A percentile compares a stretch with the other conserved stretches of the same genome.
Conservation (phyloP, 2,329 filamentous ascomycete species). For the Emergomyces orientalis region DNA sequence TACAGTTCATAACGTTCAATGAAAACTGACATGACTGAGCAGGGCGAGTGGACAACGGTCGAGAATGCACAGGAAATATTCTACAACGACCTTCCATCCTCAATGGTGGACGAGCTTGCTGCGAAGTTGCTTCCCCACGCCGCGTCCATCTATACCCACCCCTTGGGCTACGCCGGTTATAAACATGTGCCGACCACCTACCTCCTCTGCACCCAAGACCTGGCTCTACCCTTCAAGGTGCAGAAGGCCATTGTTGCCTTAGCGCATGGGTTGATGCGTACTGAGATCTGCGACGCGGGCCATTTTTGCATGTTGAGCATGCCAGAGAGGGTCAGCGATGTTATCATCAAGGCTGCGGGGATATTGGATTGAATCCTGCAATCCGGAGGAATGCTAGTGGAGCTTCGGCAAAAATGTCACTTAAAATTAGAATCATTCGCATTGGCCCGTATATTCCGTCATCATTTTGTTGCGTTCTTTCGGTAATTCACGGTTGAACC, state of each 20-base stretch:
- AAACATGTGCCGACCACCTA: slow-evolving; percentile 28
- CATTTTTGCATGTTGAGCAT: slow-evolving; percentile 38
- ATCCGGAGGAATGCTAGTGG: neutral
- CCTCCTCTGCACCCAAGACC: slow-evolving; percentile 31
- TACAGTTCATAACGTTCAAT: neutral
- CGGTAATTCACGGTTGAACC: neutral
- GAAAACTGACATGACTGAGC: neutral
- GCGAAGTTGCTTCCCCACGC: slow-evolving; percentile 20
- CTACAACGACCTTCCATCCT: slow-evolving; percentile 25
- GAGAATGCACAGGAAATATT: slow-evolving; percentile 11
- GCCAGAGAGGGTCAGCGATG: slow-evolving; percentile 22
- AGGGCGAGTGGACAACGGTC: neutral
- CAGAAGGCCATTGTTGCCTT: slow-evolving; percentile 28
- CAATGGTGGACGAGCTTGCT: slow-evolving; percentile 21
- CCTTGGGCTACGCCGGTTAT: slow-evolving; percentile 26
- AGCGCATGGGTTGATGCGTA: slow-evolving; percentile 22
- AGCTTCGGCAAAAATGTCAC: neutral
- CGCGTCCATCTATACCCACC: slow-evolving; percentile 21
- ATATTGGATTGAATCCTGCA: neutral
- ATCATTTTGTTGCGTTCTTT: neutral
- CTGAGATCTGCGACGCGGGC: slow-evolving; percentile 26
- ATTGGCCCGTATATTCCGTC: neutral
- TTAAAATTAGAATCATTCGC: neutral
- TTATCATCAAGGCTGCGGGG: neutral
- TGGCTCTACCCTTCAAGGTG: slow-evolving; percentile 22